Base-by-base conservation (phyloP, 176 grass and related monocot species). In the Oropetium thomaeum region DNA sequence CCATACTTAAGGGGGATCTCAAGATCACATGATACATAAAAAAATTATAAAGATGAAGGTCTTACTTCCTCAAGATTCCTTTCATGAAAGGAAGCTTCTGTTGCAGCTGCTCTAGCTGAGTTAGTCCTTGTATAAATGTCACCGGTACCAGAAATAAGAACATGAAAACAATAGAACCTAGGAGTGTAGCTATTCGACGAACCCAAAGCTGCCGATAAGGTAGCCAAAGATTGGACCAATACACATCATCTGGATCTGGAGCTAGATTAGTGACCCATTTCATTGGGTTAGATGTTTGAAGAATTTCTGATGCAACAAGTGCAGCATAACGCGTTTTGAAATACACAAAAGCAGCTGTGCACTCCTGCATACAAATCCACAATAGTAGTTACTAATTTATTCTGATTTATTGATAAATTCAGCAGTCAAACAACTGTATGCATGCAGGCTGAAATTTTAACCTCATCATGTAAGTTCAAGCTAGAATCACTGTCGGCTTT, bases 141-240 rank as follows among this genome's bases (percentile, higher is more conserved):
- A 99, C 89, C 0, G 96, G 96, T 73, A 92, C 20, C 58, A 99
- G 69, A 86, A 99, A 99, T 51, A 99, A 60, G 72, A 99, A 81
- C 89, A 99, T 92, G 40, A 90, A 95, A 66, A 92, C 69, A 72
- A 92, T 70, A 77, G 81, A 82, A 69, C 83, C 83, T 31, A 99
- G 45, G 40, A 99, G 82, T 39, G 87, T 99, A 67, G 52, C 65
- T 66, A 95, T 96, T 43, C 82, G 84, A 19, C 96, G 96, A 63
- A 92, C 65, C 96, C 96, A 99, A 25, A 99, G 84, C 82, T 95
- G 87, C 40, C 69, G 82, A 71, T 84, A 88, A 10, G 92, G 92
- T 44, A 96, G 65, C 96, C 96, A 99, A 81, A 96, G 82, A 78
- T 99, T 99, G 48, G 96, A 95, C 96, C 96, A 99, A 69, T 99